Evolutionary conservation across 2,329 filamentous ascomycete genomes (phyloP), one percentile per base, ranked within the genome.

Genomic region (Monascus ruber): DNA sequence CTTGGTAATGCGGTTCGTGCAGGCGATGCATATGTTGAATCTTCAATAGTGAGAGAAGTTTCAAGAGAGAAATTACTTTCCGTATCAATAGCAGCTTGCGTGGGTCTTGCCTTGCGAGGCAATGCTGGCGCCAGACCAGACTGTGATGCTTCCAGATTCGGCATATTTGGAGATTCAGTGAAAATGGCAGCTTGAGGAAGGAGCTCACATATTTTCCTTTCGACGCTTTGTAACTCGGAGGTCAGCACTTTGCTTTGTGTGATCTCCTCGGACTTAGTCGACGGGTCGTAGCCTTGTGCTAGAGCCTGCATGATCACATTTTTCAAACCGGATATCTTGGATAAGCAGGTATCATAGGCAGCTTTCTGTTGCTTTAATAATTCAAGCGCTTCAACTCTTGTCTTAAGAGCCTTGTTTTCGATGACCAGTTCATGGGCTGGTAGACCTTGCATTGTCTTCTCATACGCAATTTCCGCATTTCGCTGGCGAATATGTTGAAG

Each of bases 331-430:
- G 60, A 49, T 36, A 60, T 59, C 34, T 56, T 56, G 36, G 50
- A 42, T 27, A 54, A 45, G 29, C 54, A 52, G 10, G 39, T 31
- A 8, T 51, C 39, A 29, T 65, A 57, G 3, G 48, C 40, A 5
- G 37, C 35, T 34, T 52, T 55, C 26, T 62, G 45, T 8, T 42
- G 40, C 37, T 60, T 53, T 29, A 67, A 42, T 10, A 44, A 42
- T 34, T 61, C 51, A 37, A 68, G 55, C 5, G 62, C 58, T 35
- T 60, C 53, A 24, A 68, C 62, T 40, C 55, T 62, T 26, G 47
- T 43, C 10, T 55, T 56, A 24, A 66, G 52, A 9, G 39, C 41
- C 38, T 60, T 61, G 42, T 62, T 63, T 41, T 60, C 52, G 3
- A 53, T 40, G 24, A 62, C 48, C 35, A 66, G 36, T 24, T 62